These are phyloP conservation scores for Aspergillus sp. DNA, from an alignment of 2,329 filamentous ascomycete genomes.

Conservation along the genomic window DNA sequence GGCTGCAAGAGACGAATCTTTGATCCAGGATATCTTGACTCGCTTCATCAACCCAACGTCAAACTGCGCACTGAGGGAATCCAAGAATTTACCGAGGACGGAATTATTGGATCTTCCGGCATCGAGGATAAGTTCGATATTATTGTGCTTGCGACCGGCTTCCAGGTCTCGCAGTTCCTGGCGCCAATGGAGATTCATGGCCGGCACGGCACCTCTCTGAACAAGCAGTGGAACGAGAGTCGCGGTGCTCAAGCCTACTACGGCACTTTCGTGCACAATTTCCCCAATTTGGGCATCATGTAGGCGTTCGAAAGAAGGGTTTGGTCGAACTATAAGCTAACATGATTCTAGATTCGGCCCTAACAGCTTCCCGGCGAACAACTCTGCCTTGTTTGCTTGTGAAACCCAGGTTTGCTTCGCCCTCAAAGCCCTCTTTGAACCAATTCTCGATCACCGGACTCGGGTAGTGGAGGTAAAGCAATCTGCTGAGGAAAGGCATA, in stretches of 20 bases:
- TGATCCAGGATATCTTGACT: background rate
- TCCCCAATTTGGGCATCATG: background rate
- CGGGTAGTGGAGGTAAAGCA: background rate
- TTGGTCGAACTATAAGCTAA: background rate
- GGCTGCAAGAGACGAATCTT: background rate
- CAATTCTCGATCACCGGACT: no score
- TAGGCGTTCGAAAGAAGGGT: background rate
- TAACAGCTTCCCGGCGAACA: no score
- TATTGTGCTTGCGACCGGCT: background rate
- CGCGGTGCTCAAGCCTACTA: background rate
- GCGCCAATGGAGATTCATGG: background rate
- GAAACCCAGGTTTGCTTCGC: no score
- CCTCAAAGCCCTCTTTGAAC: no score
- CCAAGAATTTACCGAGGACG: background rate
- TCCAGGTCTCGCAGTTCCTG: background rate
- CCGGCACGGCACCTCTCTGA: background rate
- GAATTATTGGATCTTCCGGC: background rate
- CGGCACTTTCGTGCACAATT: background rate
- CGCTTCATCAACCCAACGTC: background rate
- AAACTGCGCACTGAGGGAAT: background rate
- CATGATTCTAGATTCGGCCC: background rate
- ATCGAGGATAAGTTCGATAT: background rate
- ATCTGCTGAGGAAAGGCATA: background rate
- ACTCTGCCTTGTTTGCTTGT: no score
- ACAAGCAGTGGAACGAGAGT: background rate